Evolutionary conservation across 345 rosid genomes (phyloP), one percentile per base, ranked within the genome.

Genomic region (Salix viminalis): DNA sequence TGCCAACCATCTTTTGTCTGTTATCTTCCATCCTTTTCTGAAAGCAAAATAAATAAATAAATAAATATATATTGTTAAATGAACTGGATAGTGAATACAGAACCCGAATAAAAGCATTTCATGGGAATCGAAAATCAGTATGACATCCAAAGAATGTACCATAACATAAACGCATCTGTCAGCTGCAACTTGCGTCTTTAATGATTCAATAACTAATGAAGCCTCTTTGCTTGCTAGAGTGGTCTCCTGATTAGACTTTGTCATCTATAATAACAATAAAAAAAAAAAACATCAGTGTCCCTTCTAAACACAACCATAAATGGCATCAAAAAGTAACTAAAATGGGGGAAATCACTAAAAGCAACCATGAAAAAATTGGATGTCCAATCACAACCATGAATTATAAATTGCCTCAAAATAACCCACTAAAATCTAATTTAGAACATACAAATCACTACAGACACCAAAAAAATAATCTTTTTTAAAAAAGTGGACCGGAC

Each of bases 11-110:
- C 76, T 88, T 90, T 67, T 69, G 87, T 77, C 77, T 85, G 82
- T 96, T 96, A 78, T 92, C 91, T 82, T 91, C 92, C 82, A 93
- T 71, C 83, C 92, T 87, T 89, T 86, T 87, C 99, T 96, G 89
- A 48, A 79, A 67, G 80, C 68, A 65, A 58, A 48, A 69, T 3
- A 77, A 14, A 74, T 5, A 77, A 14, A 74, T 5, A 36, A 36
- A 36, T 36, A 32, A 6, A n/a, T 14, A 52, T 74, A n/a, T 14
- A 44, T 74, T 9, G 32, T 11, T 60, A 75, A 76, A 48, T 28
- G 66, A 21, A 15, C 68, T 8, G 7, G 3, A 3, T 10, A 11
- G 14, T 12, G 46, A 61, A 19, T 0, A 42, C 15, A 36, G 74
- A 73, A 58, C 1, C 48, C 23, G 76, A 60, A 79, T 19, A 69